Evolutionary conservation across 352 stramenopile species (phyloP), one percentile per base, ranked within the genome.

Genomic region (Globisporangium heterothallicum): DNA sequence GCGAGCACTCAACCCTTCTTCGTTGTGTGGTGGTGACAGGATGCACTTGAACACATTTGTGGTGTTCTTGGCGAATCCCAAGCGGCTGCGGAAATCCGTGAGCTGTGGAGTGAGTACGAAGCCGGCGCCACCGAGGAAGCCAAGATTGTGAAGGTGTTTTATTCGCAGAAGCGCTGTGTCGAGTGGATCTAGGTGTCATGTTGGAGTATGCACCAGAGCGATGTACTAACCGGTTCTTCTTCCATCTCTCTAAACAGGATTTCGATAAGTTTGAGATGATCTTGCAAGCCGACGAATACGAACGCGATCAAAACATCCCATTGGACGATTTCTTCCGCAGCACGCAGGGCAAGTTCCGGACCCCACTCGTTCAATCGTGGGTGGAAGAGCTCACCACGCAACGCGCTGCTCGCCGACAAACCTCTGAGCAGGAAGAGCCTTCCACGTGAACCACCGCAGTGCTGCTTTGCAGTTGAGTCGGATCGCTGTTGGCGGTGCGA

Each of bases 241-340:
- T 59, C 26, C 8, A 49, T 5, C 10, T 10, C 2, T 26, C 6
- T 19, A 1, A n/a, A 38, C 40, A 86, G 68, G 92, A 98, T 63
- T 94, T 98, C 68, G 92, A 98, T 64, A 97, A 97, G 65, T 92
- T 98, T 51, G 92, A 98, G 65, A 98, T 98, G 89, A 96, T 97
- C 41, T 62, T 98, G 45, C 92, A 98, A 60, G 92, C 92, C 9
- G 73, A 96, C 46, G 86, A 97, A 44, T 98, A 98, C 63, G 92
- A 98, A 52, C 67, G 68, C 29, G 78, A 65, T 18, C 78, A 92
- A 56, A 63, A 71, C 44, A 63, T 79, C 13, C 46, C 63, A 34
- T 64, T 92, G 6, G 66, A 89, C 35, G 77, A 90, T 49, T 92
- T 92, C 53, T 92, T 92, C 64, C 64, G 68, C 44, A 86, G 78